These are phyloP conservation scores for Fusarium sp. DNA, from an alignment of 2,329 filamentous ascomycete genomes.

Conservation along the genomic window DNA sequence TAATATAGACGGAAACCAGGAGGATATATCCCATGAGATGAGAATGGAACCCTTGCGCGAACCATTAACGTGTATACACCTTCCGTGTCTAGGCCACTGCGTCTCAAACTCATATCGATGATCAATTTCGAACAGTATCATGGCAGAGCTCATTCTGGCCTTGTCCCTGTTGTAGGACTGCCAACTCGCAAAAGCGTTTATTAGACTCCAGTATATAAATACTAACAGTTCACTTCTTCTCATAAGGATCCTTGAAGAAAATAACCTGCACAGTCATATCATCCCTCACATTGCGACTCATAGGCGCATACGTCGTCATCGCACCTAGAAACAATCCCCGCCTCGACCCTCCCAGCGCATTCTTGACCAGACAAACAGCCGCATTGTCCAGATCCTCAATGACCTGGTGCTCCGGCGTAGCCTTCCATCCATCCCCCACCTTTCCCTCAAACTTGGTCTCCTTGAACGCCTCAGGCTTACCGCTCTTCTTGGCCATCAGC, in stretches of 20 bases:
- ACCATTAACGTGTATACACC: too few species aligned
- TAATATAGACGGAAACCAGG: too few species aligned
- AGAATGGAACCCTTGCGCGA: too few species aligned
- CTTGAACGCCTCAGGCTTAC: constrained; percentile 43
- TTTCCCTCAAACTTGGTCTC: constrained; percentile 39
- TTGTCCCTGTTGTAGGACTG: too few species aligned
- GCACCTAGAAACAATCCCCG: constrained; percentile 79
- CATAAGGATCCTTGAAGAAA: constrained; percentile 62
- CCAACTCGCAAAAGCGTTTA: too few species aligned
- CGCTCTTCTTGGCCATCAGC: constrained; percentile 54
- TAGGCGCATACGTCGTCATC: constrained; percentile 78
- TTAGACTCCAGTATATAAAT: too few species aligned
- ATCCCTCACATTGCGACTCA: constrained; percentile 74
- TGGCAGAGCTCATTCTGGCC: too few species aligned
- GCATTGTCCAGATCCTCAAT: constrained; percentile 81
- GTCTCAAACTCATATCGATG: too few species aligned
- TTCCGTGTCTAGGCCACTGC: too few species aligned
- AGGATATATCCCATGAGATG: too few species aligned
- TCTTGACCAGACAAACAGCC: constrained; percentile 84
- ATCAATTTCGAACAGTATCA: too few species aligned
- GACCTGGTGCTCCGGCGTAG: constrained; percentile 70
- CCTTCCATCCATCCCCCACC: constrained; percentile 42
- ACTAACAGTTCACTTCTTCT: constrained; percentile 73
- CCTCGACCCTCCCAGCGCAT: constrained; percentile 82
- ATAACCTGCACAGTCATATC: constrained; percentile 89